Evolutionary conservation across 1,139 yeast species (phyloP).

Genomic region (Hyphopichia fennica): DNA sequence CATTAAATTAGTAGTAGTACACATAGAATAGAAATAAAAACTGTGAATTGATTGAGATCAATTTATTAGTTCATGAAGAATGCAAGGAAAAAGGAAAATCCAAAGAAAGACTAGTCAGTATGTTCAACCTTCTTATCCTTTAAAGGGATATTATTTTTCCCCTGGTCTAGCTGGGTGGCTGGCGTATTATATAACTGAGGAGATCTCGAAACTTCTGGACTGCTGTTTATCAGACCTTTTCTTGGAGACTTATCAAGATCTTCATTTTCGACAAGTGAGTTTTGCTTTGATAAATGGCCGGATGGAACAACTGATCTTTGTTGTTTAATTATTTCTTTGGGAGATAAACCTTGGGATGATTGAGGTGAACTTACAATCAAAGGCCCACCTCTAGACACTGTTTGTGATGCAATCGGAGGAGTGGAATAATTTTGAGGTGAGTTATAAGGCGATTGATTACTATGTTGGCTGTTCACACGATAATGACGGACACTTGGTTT

Average conservation of each 20-base stretch:
- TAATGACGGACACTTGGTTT: constrained; percentile 1
- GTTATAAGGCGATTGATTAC: constrained; percentile 16
- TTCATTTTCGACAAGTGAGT: not conserved
- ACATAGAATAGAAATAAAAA: no score
- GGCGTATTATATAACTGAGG: constrained; percentile 2
- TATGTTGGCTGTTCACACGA: constrained; percentile 6
- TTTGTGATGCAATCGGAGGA: constrained; percentile 11
- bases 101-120: no score
- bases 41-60: no score
- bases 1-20: no score
- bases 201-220: constrained; percentile 4
- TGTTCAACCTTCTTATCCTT: no score
- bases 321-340: constrained; percentile 25
- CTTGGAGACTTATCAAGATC: not conserved
- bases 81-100: no score
- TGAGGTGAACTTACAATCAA: constrained; percentile 27
- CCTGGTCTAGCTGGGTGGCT: not conserved
- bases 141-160: no score
- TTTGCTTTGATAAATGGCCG: not conserved
- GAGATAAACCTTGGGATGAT: constrained; percentile 34
- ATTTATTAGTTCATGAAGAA: no score
- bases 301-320: constrained; percentile 13
- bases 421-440: constrained; percentile 23
- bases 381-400: constrained; percentile 15
- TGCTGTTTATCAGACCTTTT: constrained; percentile 4